These are phyloP conservation scores for Circinella minor DNA, from an alignment of 371 early-diverging fungal species.

Conservation along the genomic window DNA sequence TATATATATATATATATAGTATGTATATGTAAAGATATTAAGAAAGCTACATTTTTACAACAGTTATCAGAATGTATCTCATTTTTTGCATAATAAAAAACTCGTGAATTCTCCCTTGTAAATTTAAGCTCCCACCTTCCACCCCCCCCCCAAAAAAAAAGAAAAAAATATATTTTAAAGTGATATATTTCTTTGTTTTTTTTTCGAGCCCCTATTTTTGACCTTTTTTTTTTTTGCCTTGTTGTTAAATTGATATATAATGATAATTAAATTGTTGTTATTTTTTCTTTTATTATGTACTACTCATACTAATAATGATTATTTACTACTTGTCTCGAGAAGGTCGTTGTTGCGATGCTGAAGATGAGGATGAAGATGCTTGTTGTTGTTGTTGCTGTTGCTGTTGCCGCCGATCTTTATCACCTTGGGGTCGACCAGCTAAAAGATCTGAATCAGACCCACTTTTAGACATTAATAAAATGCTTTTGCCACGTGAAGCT, in stretches of 20 bases:
- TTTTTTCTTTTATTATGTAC: not conserved
- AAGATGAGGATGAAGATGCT: too few relatives aligned
- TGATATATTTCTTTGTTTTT: too few relatives aligned
- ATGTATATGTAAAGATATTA: not conserved
- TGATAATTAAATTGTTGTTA: not conserved
- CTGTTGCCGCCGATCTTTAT: slow-evolving; percentile 13
- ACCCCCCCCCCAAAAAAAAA: not conserved
- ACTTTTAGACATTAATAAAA: slow-evolving; percentile 14
- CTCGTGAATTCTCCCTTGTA: slow-evolving; percentile 9
- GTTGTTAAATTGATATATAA: not conserved
- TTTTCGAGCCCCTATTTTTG: not conserved
- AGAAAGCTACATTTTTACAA: too few relatives aligned
- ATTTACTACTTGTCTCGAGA: not conserved
- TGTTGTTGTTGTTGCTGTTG: not conserved
- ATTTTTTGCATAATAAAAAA: not conserved
- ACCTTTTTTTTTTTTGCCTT: not conserved
- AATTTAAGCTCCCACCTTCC: not conserved
- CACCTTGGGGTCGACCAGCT: slow-evolving; percentile 6
- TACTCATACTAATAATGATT: not conserved
- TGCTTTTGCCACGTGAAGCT: not conserved
- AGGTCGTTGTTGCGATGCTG: too few relatives aligned
- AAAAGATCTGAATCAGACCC: slow-evolving; percentile 23
- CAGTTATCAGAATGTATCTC: too few relatives aligned
- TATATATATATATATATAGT: not conserved
- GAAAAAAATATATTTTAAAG: not conserved